Percentiles rank a stretch among this genome's conserved stretches.
Evolutionary conservation across 139 green algal species (phyloP).

Genomic region (Raphidocelis subcapitata): DNA sequence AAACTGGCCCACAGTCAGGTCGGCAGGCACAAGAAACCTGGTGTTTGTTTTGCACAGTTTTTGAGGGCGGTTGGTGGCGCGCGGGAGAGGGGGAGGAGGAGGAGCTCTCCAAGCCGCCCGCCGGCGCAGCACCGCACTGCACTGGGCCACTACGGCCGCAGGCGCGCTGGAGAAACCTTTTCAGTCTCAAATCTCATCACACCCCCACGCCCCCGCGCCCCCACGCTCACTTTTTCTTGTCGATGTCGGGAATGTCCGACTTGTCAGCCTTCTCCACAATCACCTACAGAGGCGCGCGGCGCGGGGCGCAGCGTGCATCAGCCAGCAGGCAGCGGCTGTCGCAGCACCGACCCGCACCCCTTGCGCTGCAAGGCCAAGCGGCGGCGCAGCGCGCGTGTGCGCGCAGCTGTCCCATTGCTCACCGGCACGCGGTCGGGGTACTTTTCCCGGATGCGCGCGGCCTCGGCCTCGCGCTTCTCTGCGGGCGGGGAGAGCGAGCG

Average conservation of each 20-base stretch:
- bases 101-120: too few relatives aligned
- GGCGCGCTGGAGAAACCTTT: too few relatives aligned
- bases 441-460: constrained; percentile 94
- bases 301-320: too few relatives aligned
- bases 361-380: too few relatives aligned
- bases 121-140: too few relatives aligned
- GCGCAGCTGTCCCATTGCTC: too few relatives aligned
- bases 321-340: too few relatives aligned
- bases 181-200: too few relatives aligned
- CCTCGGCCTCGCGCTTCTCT: constrained; percentile 96
- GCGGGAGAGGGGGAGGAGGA: not conserved
- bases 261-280: constrained; percentile 97
- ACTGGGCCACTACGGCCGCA: too few relatives aligned
- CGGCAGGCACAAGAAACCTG: constrained; percentile 97
- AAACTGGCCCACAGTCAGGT: constrained; percentile 98
- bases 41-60: not conserved
- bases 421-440: constrained; percentile 96
- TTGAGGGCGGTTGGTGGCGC: not conserved
- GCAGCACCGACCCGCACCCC: too few relatives aligned
- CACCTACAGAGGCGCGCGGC: constrained; percentile 63
- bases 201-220: too few relatives aligned
- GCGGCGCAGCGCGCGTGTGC: too few relatives aligned
- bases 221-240: constrained; percentile 98
- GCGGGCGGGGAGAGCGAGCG: constrained; percentile 21
- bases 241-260: constrained; percentile 97